phyloP scores from a whole-genome alignment of 331 rosid species.

The Saraca asoca region DNA sequence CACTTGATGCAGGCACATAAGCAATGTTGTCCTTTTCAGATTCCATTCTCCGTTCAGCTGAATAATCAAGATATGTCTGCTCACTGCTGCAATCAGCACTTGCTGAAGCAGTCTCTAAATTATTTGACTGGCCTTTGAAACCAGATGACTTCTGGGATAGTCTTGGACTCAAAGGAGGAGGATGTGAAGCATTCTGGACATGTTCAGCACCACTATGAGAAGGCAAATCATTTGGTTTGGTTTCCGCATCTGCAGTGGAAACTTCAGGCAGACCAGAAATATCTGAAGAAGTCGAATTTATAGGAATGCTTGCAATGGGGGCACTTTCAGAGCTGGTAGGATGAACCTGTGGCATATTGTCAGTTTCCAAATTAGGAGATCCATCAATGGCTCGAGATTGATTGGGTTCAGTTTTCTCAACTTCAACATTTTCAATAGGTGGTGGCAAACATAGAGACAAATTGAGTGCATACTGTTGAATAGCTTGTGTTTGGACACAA shows the following conservation, averaged over 20 bases:
- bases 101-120: slow-evolving; percentile 48
- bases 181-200: slow-evolving; percentile 51
- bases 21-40: slow-evolving; percentile 48
- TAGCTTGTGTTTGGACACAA: slow-evolving; percentile 98
- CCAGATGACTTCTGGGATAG: slow-evolving; percentile 67
- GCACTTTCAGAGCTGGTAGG: slow-evolving; percentile 53
- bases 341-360: slow-evolving; percentile 41
- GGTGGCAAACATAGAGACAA: slow-evolving; percentile 92
- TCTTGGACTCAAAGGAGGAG: slow-evolving; percentile 86
- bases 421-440: slow-evolving; percentile 59
- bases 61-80: slow-evolving; percentile 51
- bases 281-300: slow-evolving; percentile 30
- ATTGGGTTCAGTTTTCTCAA: slow-evolving; percentile 67
- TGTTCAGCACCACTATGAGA: slow-evolving; percentile 46
- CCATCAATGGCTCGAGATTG: no score
- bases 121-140: slow-evolving; percentile 59
- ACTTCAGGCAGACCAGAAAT: slow-evolving; percentile 42
- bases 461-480: slow-evolving; percentile 95
- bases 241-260: slow-evolving; percentile 41
- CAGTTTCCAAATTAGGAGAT: slow-evolving; percentile 34
- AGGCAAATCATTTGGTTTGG: slow-evolving; percentile 41
- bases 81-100: slow-evolving; percentile 54
- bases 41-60: slow-evolving; percentile 55
- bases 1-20: slow-evolving; percentile 58
- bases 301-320: slow-evolving; percentile 39